A percentile compares a stretch with the other conserved stretches of the same genome.
These are phyloP conservation scores for Gyrodon lividus DNA, from an alignment of 768 basidiomycete genomes.

Conservation along the genomic window DNA sequence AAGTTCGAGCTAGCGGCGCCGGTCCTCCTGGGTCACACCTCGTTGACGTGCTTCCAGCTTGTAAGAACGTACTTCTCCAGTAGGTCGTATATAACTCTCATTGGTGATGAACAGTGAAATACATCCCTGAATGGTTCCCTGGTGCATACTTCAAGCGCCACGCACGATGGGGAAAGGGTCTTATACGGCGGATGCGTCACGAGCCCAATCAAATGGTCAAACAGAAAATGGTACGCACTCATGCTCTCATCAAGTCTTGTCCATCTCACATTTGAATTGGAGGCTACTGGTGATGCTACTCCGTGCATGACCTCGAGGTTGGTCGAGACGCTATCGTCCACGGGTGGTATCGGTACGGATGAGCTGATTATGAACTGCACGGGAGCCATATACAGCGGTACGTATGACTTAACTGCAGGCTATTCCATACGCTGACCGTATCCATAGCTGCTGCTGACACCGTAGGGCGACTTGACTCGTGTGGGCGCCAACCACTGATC, in stretches of 20 bases:
- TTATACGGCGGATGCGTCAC: conserved; percentile 13
- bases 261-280: neutral
- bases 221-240: neutral
- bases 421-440: neutral
- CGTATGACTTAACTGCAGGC: neutral
- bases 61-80: neutral
- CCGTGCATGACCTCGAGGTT: conserved; percentile 37
- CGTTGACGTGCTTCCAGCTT: conserved; percentile 9
- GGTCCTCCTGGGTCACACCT: neutral
- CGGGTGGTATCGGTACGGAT: neutral
- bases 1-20: conserved; percentile 11
- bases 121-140: conserved; percentile 27
- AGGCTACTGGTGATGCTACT: conserved; percentile 32
- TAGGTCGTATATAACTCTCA: neutral
- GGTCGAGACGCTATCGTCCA: neutral
- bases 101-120: conserved; percentile 8
- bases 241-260: neutral
- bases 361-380: conserved; percentile 3
- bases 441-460: conserved; percentile 3
- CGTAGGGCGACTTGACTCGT: neutral
- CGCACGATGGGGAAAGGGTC: conserved; percentile 33
- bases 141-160: conserved; percentile 31
- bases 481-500: too few species aligned
- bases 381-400: conserved; percentile 3
- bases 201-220: neutral